A percentile compares a stretch with the other conserved stretches of the same genome.
phyloP scores from a whole-genome alignment of 352 stramenopile species.

The Phytophthora litchii region DNA sequence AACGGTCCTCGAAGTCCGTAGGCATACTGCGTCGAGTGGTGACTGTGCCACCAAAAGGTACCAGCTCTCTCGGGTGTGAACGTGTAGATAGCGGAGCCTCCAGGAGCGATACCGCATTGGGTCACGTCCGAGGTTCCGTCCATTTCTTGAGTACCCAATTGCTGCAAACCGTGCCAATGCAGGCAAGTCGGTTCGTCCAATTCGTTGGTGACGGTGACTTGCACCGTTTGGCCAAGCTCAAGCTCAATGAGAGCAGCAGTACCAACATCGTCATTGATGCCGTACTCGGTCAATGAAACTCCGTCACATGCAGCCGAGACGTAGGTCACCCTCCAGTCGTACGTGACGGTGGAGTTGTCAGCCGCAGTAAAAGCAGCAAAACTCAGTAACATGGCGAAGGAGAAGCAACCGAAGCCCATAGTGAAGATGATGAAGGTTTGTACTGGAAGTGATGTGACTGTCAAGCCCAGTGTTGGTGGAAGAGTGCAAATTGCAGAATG shows the following conservation, averaged over 20 bases:
- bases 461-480: slow-evolving; percentile 12
- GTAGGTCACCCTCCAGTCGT: slow-evolving; percentile 35
- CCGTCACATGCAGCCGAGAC: slow-evolving; percentile 29
- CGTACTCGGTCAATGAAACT: slow-evolving; percentile 21
- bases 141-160: slow-evolving; percentile 42
- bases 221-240: slow-evolving; percentile 30
- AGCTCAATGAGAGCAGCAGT: slow-evolving; percentile 24
- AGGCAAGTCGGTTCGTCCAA: slow-evolving; percentile 26
- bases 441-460: slow-evolving; percentile 8
- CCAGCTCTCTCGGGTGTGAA: slow-evolving; percentile 35
- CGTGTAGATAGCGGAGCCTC: slow-evolving; percentile 27
- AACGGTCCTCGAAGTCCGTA: slow-evolving; percentile 36
- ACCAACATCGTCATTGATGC: slow-evolving; percentile 28
- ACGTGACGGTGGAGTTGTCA: slow-evolving; percentile 25
- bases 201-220: slow-evolving; percentile 32
- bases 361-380: slow-evolving; percentile 1
- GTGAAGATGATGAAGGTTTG: slow-evolving; percentile 12
- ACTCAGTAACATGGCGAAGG: slow-evolving; percentile 5
- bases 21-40: slow-evolving; percentile 39
- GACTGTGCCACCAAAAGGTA: slow-evolving; percentile 45
- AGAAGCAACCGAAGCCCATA: slow-evolving; percentile 19
- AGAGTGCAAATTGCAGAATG: slow-evolving; percentile 37
- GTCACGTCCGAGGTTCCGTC: slow-evolving; percentile 42
- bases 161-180: slow-evolving; percentile 43
- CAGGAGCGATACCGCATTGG: slow-evolving; percentile 31